Conservation (phyloP, 495 filamentous ascomycete genomes). For the Aspergillus incahuasiensis region DNA sequence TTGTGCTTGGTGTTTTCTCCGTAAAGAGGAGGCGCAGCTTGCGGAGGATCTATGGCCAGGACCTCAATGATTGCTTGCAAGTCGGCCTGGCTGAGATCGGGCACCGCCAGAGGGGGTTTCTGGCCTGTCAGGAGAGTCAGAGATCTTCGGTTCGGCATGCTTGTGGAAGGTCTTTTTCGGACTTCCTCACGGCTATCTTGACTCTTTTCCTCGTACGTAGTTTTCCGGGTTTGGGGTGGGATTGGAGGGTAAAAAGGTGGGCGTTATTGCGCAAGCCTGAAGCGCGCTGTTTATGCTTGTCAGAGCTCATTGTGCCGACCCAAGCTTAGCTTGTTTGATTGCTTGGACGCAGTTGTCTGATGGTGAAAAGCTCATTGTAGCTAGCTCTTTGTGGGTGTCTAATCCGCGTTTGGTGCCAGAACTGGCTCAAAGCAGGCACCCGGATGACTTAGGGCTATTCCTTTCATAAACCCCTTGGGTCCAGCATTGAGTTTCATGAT, state of each 20-base stretch:
- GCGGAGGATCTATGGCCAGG: conserved; percentile 20
- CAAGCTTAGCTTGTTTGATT: neutral
- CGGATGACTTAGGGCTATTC: neutral
- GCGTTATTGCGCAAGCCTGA: neutral
- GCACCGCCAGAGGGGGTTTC: conserved; percentile 17
- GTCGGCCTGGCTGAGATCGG: conserved; percentile 19
- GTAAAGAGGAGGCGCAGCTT: neutral
- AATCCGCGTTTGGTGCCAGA: neutral
- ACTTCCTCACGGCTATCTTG: neutral
- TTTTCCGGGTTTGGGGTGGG: neutral
- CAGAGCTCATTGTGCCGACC: neutral
- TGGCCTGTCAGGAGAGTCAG: neutral
- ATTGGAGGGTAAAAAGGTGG: neutral
- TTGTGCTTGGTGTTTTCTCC: neutral
- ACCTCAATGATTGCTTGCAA: conserved; percentile 22
- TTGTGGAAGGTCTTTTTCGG: neutral
- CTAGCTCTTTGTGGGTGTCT: neutral
- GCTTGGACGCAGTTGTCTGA: neutral
- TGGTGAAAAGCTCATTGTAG: neutral
- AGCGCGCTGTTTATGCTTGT: neutral
- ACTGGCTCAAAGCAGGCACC: neutral
- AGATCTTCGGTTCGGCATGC: neutral
- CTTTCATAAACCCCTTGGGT: neutral
- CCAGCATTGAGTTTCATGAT: neutral
- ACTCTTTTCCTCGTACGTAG: neutral